Evolutionary conservation across 805 yeast species (phyloP), one percentile per base, ranked within the genome.

Genomic region (Candida khao-thaluensis): DNA sequence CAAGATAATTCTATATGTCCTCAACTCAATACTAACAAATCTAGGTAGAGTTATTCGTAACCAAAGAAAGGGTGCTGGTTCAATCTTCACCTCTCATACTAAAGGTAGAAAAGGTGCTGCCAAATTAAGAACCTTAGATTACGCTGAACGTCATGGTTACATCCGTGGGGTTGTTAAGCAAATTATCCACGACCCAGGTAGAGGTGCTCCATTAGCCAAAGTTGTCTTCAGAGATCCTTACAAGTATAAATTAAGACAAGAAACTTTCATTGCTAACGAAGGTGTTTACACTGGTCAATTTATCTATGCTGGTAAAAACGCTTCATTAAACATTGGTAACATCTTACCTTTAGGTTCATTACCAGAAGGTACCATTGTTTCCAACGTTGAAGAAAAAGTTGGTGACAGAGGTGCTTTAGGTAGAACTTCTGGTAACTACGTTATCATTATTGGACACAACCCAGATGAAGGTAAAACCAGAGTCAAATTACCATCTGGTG

Each of bases 1-100:
- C n/a, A n/a, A n/a, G n/a, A n/a, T n/a, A 11, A 7, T n/a, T 11
- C 28, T 25, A n/a, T 25, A 11, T n/a, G 15, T 25, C 12, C 10
- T 6, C 10, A n/a, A n/a, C n/a, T 21, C 10, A 25, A 26, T 40
- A 40, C 43, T 40, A 40, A 40, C 43, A 35, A 32, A 10, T 25
- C 7, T 63, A 81, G 96, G 96, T 86, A 88, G 98, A 85, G 99
- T 93, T 79, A 93, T 93, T 82, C 95, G 99, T 81, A 93, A 93
- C 85, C 99, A 93, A 85, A 90, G 99, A 89, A 93, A 93, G 82
- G 98, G 98, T 85, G 96, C 96, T 76, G 98, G 99, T 72, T 91
- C 98, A 68, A 89, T 93, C 83, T 93, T 93, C 89, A 85, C 95
- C 72, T 83, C 99, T 68, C 95, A 91, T 93, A 91, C 98, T 82